Evolutionary conservation across 768 basidiomycete genomes (phyloP).

Genomic region (Boletus rubescentipes): DNA sequence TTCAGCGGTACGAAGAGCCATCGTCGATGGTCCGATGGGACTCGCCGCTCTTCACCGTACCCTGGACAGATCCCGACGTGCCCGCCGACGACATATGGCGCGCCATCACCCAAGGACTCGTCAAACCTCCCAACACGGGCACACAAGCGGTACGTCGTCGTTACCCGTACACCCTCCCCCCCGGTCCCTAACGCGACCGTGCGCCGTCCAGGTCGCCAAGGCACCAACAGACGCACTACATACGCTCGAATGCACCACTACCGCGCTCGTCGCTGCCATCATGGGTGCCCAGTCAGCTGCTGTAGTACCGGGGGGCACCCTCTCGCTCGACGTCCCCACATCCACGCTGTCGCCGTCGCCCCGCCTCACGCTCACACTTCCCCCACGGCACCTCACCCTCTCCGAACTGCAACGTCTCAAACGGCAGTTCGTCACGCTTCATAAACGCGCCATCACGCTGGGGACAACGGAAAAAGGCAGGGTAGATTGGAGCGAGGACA

Average conservation of each 20-base stretch:
- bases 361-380: conserved; percentile 54
- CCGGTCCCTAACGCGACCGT: neutral
- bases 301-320: conserved; percentile 45
- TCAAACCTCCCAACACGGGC: conserved; percentile 88
- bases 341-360: conserved; percentile 32
- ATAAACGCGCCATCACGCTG: conserved; percentile 85
- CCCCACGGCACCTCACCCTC: conserved; percentile 71
- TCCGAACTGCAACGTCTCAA: conserved; percentile 88
- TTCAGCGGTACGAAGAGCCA: conserved; percentile 92
- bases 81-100: conserved; percentile 76
- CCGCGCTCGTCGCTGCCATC: conserved; percentile 68
- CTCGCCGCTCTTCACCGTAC: conserved; percentile 85
- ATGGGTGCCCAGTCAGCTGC: conserved; percentile 60
- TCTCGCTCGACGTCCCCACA: conserved; percentile 33
- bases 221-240: conserved; percentile 89
- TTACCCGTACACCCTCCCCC: too few species aligned
- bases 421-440: conserved; percentile 86
- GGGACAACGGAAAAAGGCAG: conserved; percentile 75
- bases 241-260: conserved; percentile 76
- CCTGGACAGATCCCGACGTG: conserved; percentile 67
- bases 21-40: conserved; percentile 99
- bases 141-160: conserved; percentile 61
- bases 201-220: conserved; percentile 58
- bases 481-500: conserved; percentile 76
- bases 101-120: conserved; percentile 70